phyloP scores from a whole-genome alignment of 441 rosid species.

The Aleurites moluccanus region DNA sequence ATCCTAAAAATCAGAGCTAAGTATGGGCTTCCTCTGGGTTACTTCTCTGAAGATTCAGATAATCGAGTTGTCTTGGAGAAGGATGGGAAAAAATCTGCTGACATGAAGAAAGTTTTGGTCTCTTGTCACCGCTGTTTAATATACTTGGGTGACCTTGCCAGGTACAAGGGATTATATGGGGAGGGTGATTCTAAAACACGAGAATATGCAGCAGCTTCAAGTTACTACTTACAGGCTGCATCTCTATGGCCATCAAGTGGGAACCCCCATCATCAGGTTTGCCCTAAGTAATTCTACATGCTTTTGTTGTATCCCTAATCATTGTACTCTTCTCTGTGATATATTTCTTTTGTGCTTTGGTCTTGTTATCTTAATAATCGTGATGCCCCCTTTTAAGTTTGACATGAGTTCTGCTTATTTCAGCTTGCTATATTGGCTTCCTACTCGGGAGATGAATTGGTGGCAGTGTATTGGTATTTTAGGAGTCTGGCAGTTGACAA shows the following conservation, averaged over 20 bases:
- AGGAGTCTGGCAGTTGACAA: constrained; percentile 89
- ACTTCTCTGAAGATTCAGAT: constrained; percentile 76
- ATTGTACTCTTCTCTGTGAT: not conserved
- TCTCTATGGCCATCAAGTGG: constrained; percentile 86
- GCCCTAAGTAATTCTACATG: not conserved
- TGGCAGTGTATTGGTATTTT: constrained; percentile 76
- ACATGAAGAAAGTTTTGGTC: constrained; percentile 68
- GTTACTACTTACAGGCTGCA: constrained; percentile 93
- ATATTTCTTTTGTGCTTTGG: constrained; percentile 6
- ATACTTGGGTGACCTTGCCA: constrained; percentile 94
- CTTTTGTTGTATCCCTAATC: not conserved
- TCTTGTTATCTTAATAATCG: not conserved
- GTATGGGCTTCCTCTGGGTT: constrained; percentile 89
- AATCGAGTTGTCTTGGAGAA: constrained; percentile 51
- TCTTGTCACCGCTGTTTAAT: constrained; percentile 97
- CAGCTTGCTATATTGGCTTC: constrained; percentile 97
- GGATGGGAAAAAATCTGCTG: constrained; percentile 71
- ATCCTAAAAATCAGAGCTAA: constrained; percentile 75
- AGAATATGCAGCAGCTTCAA: constrained; percentile 85
- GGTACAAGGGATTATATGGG: constrained; percentile 91
- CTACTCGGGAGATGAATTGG: constrained; percentile 79
- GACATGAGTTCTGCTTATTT: constrained; percentile 29
- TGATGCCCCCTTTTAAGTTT: constrained; percentile 7
- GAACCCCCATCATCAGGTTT: constrained; percentile 98
- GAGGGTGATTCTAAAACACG: constrained; percentile 78